phyloP scores from a whole-genome alignment of 805 yeast genomes.

The Candida qinlingensis region DNA sequence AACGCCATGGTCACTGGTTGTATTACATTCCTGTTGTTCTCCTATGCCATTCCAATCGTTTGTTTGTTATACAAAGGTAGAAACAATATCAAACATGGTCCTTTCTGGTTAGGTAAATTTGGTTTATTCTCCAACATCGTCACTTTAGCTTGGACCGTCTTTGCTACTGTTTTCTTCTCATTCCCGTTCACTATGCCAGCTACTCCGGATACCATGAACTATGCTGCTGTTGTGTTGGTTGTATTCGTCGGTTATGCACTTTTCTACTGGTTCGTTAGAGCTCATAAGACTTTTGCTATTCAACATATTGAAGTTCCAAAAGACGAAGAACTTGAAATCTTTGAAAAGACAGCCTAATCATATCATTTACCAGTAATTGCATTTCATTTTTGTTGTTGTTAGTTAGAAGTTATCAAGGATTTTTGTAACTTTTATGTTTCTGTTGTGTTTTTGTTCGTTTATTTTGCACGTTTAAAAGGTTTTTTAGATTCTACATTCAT shows the following conservation, averaged over 20 bases:
- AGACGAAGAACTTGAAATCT: background rate
- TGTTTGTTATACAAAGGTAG: slow-evolving; percentile 45
- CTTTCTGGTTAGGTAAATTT: slow-evolving; percentile 55
- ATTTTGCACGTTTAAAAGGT: too few relatives aligned
- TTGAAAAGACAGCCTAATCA: background rate
- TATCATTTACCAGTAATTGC: background rate
- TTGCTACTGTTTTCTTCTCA: slow-evolving; percentile 54
- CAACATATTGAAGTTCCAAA: slow-evolving; percentile 16
- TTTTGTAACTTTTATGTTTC: too few relatives aligned
- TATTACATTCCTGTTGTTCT: slow-evolving; percentile 48
- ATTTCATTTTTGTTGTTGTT: background rate
- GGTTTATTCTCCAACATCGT: slow-evolving; percentile 49
- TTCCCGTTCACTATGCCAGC: slow-evolving; percentile 63
- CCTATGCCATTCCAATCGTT: slow-evolving; percentile 51
- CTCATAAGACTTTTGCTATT: slow-evolving; percentile 26
- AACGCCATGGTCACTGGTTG: slow-evolving; percentile 59
- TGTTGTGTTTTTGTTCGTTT: too few relatives aligned
- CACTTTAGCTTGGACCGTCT: slow-evolving; percentile 49
- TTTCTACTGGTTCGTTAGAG: slow-evolving; percentile 46
- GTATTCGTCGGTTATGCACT: slow-evolving; percentile 39
- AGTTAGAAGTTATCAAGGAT: too few relatives aligned
- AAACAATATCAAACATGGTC: slow-evolving; percentile 51
- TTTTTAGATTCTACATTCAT: too few relatives aligned
- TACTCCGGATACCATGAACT: slow-evolving; percentile 56
- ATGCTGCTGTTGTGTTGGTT: slow-evolving; percentile 51